Evolutionary conservation across 208 protist genomes (phyloP).

Genomic region (Trypanosoma scelopori): DNA sequence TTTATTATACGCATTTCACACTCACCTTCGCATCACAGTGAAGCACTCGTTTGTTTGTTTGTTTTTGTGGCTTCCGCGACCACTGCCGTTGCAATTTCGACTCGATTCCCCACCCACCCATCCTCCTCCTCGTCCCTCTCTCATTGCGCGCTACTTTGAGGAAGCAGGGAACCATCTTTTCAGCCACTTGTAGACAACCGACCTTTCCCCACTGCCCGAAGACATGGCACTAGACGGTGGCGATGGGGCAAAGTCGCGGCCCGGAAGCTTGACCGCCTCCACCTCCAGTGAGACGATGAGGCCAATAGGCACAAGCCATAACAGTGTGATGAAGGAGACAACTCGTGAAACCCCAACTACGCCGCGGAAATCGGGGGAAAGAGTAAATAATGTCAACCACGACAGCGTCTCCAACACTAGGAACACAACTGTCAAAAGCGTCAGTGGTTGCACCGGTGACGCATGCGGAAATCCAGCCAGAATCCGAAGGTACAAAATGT

Average conservation of each 20-base stretch:
- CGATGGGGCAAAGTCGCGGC: conserved; percentile 1
- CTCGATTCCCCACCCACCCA: neutral
- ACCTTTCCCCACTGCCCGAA: neutral
- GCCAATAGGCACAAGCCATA: conserved; percentile 60
- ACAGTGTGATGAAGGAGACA: conserved; percentile 50
- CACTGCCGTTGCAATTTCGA: too few relatives aligned
- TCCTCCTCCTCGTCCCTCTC: neutral
- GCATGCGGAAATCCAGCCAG: conserved; percentile 49
- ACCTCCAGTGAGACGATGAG: conserved; percentile 44
- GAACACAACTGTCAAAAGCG: conserved; percentile 26
- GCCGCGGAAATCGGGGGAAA: neutral
- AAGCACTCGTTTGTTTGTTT: too few relatives aligned
- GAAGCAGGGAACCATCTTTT: conserved; percentile 6
- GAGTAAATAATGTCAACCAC: conserved; percentile 49
- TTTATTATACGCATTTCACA: too few relatives aligned
- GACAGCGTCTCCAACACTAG: conserved; percentile 41
- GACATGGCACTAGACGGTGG: neutral
- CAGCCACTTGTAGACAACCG: conserved; percentile 4
- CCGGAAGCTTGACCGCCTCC: conserved; percentile 57
- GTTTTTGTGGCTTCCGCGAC: too few relatives aligned
- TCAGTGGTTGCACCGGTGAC: conserved; percentile 29
- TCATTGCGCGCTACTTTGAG: neutral
- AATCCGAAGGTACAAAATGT: conserved; percentile 46
- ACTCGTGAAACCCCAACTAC: conserved; percentile 14
- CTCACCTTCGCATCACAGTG: too few relatives aligned